Base-by-base conservation (phyloP, 176 grass and related monocot genomes). In the Cocos nucifera region DNA sequence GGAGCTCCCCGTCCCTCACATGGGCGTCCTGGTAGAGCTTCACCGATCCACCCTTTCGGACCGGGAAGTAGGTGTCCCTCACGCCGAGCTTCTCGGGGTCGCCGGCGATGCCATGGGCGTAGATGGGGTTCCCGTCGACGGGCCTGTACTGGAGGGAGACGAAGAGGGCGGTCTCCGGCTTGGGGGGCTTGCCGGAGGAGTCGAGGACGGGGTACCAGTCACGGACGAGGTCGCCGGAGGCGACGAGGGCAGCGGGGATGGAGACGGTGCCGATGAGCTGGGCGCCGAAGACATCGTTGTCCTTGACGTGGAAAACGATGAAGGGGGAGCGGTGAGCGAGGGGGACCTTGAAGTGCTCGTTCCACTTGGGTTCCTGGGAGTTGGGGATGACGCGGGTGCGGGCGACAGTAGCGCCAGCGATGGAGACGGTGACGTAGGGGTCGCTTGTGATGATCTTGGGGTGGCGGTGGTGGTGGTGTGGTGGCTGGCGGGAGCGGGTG, bases 1-100 rank as follows among this genome's bases (percentile, higher is more conserved):
- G 87, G 17, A 98, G 80, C 17, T 88, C 70, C 22, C 84, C 84
- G 4, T 91, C 76, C 56, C 16, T 91, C 64, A 82, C 70, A 66
- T 92, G 87, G 17, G 93, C 87, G 57, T 98, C 93, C 81, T 98
- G 93, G 78, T 98, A 98, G 25, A 98, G 78, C 50, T 73, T 92
- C 24, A 98, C 21, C 0, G 5, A 53, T 0, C 87, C 55, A 19
- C 93, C 93, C 12, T 82, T 74, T 48, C 93, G 75, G 15, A 88
- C 64, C 23, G 83, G 93, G 82, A 92, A 98, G 72, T 98, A 97
- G 22, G 93, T 71, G 51, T 92, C 84, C 81, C 4, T 65, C 26
- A 98, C 62, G 28, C 87, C 93, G 20, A 25, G 55, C 9, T 77
- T 78, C 2, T 88, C 51, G 0, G 87, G 93, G 56, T 88, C 84